A percentile compares a stretch with the other conserved stretches of the same genome.
These are phyloP conservation scores for Sugiyamaella novakii DNA, from an alignment of 1,139 yeast genomes.

Conservation along the genomic window DNA sequence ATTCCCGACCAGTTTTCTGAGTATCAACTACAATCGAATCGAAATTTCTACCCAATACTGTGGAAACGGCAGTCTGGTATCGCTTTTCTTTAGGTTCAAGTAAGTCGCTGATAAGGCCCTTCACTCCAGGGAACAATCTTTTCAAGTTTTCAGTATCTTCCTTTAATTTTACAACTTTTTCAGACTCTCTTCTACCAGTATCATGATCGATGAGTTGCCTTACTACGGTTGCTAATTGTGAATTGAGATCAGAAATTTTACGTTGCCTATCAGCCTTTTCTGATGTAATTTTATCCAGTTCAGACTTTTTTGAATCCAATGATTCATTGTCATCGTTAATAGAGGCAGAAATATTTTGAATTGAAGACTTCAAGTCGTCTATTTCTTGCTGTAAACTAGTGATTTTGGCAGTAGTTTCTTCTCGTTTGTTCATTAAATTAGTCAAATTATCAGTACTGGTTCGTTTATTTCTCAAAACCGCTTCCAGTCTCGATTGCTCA, in stretches of 20 bases:
- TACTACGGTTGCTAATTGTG: slow-evolving; percentile 65
- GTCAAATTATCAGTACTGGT: slow-evolving; percentile 35
- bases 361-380: slow-evolving; percentile 32
- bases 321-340: slow-evolving; percentile 41
- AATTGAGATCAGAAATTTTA: slow-evolving; percentile 58
- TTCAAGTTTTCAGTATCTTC: slow-evolving; percentile 72
- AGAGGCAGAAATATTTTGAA: slow-evolving; percentile 27
- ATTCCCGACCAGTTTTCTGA: slow-evolving; percentile 71
- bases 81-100: slow-evolving; percentile 77
- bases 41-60: slow-evolving; percentile 74
- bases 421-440: slow-evolving; percentile 36
- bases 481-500: slow-evolving; percentile 37
- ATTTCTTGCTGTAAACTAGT: slow-evolving; percentile 40
- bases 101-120: slow-evolving; percentile 76
- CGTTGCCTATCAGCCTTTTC: slow-evolving; percentile 51
- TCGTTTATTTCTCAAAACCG: slow-evolving; percentile 33
- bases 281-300: slow-evolving; percentile 48
- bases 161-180: slow-evolving; percentile 64
- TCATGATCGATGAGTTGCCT: slow-evolving; percentile 67
- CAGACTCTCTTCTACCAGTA: slow-evolving; percentile 75
- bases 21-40: slow-evolving; percentile 86
- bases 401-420: slow-evolving; percentile 31
- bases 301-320: slow-evolving; percentile 48
- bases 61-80: slow-evolving; percentile 75
- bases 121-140: slow-evolving; percentile 76